Evolutionary conservation across 441 rosid species (phyloP), one percentile per base, ranked within the genome.

Genomic region (Aquilaria agallochum): DNA sequence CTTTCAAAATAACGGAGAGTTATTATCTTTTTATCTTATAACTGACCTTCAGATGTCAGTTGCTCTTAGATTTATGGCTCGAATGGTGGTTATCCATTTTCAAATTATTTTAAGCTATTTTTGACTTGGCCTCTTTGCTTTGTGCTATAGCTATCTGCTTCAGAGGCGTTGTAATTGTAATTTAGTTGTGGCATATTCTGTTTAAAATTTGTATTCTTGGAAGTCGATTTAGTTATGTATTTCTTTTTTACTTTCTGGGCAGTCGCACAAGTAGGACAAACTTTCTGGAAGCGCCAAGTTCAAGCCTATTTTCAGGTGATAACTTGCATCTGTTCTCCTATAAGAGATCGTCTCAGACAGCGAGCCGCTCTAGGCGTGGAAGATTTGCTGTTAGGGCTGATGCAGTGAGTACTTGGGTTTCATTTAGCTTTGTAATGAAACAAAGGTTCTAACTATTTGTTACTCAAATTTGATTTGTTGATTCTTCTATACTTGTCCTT

Each of bases 381-480:
- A 82, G 85, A 49, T 84, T 95, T 63, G 81, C 72, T 13, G 96
- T 91, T 69, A 86, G 96, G 82, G 99, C 97, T 3, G 87, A 91
- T 69, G 59, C 72, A 72, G 96, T 95, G 85, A 82, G 97, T 87
- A 13, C 77, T 63, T 46, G 40, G 10, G n/a, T 45, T 65, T 58
- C 56, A 42, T 63, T 77, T 52, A 54, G 54, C 36, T 11, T 44
- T 47, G 9, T 30, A 55, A 53, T 11, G 64, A 46, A 56, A 50
- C 11, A 6, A 62, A 50, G 27, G 54, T 49, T 33, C 51, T 14
- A 51, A 51, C 44, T 34, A 47, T 63, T 52, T 5, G 53, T 58
- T 10, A 9, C 32, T 13, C 13, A 20, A 12, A 7, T 53, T 5
- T 15, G 12, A 20, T 4, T 20, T 11, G 10, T 5, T 54, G 9